phyloP scores from a whole-genome alignment of 768 basidiomycete species.

The Kwoniella newhampshirensis region DNA sequence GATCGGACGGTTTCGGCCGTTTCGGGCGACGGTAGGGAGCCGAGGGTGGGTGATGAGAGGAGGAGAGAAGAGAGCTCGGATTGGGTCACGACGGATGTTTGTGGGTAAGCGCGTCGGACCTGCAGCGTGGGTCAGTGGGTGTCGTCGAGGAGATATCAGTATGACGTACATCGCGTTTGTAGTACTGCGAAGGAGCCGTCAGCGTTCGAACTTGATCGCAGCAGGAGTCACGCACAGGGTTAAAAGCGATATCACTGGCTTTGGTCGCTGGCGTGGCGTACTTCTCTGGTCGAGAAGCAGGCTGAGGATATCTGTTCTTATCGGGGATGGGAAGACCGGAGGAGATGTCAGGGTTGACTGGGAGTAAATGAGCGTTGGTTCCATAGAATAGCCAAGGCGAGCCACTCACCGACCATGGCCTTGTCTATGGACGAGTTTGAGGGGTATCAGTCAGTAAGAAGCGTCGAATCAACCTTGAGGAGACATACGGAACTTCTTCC shows the following conservation, averaged over 20 bases:
- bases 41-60: slow-evolving; percentile 67
- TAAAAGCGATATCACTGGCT: slow-evolving; percentile 59
- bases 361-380: background rate
- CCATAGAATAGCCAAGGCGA: background rate
- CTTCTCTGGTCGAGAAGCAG: slow-evolving; percentile 80
- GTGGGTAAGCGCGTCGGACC: slow-evolving; percentile 79
- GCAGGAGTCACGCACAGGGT: slow-evolving; percentile 30
- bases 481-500: slow-evolving; percentile 89
- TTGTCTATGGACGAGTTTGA: slow-evolving; percentile 69
- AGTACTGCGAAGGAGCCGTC: slow-evolving; percentile 59
- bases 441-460: too few species aligned
- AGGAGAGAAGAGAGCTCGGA: slow-evolving; percentile 74
- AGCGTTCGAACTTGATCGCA: background rate
- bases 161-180: slow-evolving; percentile 78
- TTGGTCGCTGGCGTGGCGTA: slow-evolving; percentile 86
- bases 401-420: slow-evolving; percentile 60
- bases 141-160: background rate
- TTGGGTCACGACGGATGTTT: slow-evolving; percentile 84
- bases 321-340: slow-evolving; percentile 76
- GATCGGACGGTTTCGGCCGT: slow-evolving; percentile 57
- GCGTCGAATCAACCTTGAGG: background rate
- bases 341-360: slow-evolving; percentile 85
- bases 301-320: slow-evolving; percentile 76
- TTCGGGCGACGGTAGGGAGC: slow-evolving; percentile 51
- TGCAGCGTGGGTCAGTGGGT: slow-evolving; percentile 13